A percentile compares a stretch with the other conserved stretches of the same genome.
Conservation (phyloP, 163 green algal genomes). For the Chloromonas sp. region DNA sequence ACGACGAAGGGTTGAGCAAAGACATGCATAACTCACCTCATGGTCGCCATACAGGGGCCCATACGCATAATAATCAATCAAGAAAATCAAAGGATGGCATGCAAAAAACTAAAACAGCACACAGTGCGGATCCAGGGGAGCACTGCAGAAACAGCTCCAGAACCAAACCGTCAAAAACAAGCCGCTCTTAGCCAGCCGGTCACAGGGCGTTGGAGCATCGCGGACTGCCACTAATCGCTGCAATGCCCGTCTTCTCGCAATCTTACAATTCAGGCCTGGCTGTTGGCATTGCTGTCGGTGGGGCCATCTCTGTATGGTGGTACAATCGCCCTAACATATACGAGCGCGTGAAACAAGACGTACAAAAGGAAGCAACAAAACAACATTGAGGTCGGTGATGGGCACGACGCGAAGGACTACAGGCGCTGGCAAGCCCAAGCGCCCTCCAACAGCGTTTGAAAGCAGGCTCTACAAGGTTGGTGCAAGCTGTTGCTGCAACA, state of each 20-base stretch:
- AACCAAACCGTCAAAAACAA: too few relatives aligned
- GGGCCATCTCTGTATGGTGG: constrained; percentile 31
- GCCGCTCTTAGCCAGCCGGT: too few relatives aligned
- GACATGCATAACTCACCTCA: too few relatives aligned
- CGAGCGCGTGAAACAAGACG: constrained; percentile 29
- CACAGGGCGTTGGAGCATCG: too few relatives aligned
- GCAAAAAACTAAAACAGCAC: too few relatives aligned
- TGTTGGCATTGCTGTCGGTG: constrained; percentile 22
- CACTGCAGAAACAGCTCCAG: too few relatives aligned
- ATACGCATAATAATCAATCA: too few relatives aligned
- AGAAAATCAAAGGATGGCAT: too few relatives aligned
- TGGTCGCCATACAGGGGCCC: too few relatives aligned
- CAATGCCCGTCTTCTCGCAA: constrained; percentile 4
- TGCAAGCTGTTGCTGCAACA: neutral
- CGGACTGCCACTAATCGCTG: too few relatives aligned
- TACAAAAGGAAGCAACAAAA: constrained; percentile 11
- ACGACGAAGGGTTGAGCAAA: too few relatives aligned
- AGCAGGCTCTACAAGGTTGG: constrained; percentile 31
- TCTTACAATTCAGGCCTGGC: constrained; percentile 27
- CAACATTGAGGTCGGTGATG: neutral
- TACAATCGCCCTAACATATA: constrained; percentile 36
- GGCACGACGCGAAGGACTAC: neutral
- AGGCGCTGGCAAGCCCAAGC: constrained; percentile 18
- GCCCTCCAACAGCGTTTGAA: constrained; percentile 51
- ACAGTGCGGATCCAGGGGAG: too few relatives aligned